phyloP scores from a whole-genome alignment of 305 asterid species.

The Ilex paraguariensis region DNA sequence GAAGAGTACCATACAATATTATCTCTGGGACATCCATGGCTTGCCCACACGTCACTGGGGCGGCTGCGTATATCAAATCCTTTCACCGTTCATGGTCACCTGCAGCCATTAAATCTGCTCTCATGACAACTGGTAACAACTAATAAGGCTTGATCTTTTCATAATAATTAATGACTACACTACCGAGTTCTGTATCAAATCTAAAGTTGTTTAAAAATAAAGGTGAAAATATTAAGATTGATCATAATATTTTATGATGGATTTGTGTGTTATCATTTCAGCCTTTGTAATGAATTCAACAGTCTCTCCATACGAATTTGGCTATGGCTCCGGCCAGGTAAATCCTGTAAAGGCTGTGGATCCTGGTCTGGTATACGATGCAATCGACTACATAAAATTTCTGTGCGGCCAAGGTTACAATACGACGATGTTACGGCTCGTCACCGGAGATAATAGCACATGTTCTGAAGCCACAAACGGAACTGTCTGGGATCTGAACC shows the following conservation, averaged over 20 bases:
- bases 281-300: not conserved
- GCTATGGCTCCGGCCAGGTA: not conserved
- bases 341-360: not conserved
- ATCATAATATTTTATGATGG: not conserved
- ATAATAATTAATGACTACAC: too few species aligned
- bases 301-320: not conserved
- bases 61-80: too few species aligned
- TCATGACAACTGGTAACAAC: not conserved
- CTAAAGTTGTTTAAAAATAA: not conserved
- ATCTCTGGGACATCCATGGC: too few species aligned
- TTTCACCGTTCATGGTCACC: too few species aligned
- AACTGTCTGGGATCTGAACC: not conserved
- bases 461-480: not conserved
- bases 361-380: not conserved
- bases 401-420: not conserved
- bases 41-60: too few species aligned
- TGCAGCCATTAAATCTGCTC: too few species aligned
- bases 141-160: too few species aligned
- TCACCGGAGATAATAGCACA: not conserved
- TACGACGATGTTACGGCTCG: not conserved
- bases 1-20: too few species aligned
- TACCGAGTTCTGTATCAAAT: too few species aligned
- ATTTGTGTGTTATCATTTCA: not conserved
- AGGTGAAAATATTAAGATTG: too few species aligned
- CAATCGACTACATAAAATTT: not conserved